These are phyloP conservation scores for Marsdenia floribunda DNA, from an alignment of 257 asterid species.

Conservation along the genomic window DNA sequence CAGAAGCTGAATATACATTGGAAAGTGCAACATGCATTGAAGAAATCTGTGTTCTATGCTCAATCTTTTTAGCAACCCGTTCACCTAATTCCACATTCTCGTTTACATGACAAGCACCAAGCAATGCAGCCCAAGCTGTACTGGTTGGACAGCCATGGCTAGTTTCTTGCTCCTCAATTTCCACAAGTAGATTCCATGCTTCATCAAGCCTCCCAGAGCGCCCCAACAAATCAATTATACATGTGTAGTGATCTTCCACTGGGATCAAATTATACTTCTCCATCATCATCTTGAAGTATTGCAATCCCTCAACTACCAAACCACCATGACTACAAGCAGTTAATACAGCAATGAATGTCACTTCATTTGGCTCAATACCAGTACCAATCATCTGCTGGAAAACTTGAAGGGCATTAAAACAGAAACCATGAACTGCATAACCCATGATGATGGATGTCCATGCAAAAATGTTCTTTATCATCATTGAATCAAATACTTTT, in stretches of 20 bases:
- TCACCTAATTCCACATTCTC: conserved; percentile 32
- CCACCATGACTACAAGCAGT: conserved; percentile 43
- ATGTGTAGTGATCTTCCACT: conserved; percentile 33
- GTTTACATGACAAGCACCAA: conserved; percentile 35
- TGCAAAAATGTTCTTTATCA: conserved; percentile 32
- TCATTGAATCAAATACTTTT: conserved; percentile 28
- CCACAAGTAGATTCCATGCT: conserved; percentile 34
- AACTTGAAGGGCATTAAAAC: conserved; percentile 23
- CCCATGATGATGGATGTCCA: conserved; percentile 39
- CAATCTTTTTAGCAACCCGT: conserved; percentile 28
- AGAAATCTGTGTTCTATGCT: conserved; percentile 17
- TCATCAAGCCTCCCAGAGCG: conserved; percentile 43
- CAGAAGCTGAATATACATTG: conserved; percentile 38
- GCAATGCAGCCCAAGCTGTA: conserved; percentile 39
- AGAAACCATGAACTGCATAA: conserved; percentile 36
- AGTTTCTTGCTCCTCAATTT: conserved; percentile 16
- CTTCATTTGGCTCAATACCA: conserved; percentile 33
- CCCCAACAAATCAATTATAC: conserved; percentile 39
- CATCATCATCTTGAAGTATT: conserved; percentile 31
- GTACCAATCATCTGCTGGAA: conserved; percentile 30
- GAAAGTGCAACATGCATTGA: conserved; percentile 24
- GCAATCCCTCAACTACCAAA: conserved; percentile 34
- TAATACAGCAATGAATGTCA: conserved; percentile 35
- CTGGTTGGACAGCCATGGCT: conserved; percentile 1
- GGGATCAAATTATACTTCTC: conserved; percentile 26